Evolutionary conservation across 805 yeast genomes (phyloP).

Genomic region (Blastobotrys attinorum): DNA sequence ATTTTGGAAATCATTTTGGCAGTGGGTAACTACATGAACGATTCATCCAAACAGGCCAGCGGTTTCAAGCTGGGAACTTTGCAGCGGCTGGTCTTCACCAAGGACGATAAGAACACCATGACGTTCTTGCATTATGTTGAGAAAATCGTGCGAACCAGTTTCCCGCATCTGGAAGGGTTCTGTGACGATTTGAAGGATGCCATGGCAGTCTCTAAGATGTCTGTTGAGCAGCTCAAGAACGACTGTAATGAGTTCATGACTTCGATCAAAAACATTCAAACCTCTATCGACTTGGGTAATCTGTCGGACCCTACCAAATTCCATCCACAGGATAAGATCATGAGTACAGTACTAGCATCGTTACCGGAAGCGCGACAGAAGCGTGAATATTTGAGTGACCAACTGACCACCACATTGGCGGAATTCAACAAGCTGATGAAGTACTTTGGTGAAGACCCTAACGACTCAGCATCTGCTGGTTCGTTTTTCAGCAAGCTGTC

Average conservation of each 20-base stretch:
- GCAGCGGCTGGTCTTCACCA: slow-evolving; percentile 81
- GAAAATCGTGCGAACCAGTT: slow-evolving; percentile 70
- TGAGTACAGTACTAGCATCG: slow-evolving; percentile 52
- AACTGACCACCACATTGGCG: slow-evolving; percentile 50
- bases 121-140: slow-evolving; percentile 91
- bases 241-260: slow-evolving; percentile 63
- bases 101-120: slow-evolving; percentile 79
- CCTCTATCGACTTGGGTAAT: slow-evolving; percentile 74
- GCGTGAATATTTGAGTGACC: slow-evolving; percentile 55
- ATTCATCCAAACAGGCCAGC: slow-evolving; percentile 78
- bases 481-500: slow-evolving; percentile 72
- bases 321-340: slow-evolving; percentile 76
- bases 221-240: slow-evolving; percentile 69
- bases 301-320: slow-evolving; percentile 68
- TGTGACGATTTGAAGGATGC: slow-evolving; percentile 62
- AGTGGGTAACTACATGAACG: slow-evolving; percentile 96
- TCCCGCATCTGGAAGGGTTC: slow-evolving; percentile 71
- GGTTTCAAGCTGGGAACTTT: slow-evolving; percentile 90
- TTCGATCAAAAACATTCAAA: slow-evolving; percentile 58
- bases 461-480: slow-evolving; percentile 56
- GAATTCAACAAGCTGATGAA: slow-evolving; percentile 69
- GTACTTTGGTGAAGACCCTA: slow-evolving; percentile 83
- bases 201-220: slow-evolving; percentile 55
- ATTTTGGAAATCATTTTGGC: slow-evolving; percentile 79
- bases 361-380: slow-evolving; percentile 71